Base-by-base conservation (phyloP, 2,329 filamentous ascomycete species). In the Ophiostoma perfectum region DNA sequence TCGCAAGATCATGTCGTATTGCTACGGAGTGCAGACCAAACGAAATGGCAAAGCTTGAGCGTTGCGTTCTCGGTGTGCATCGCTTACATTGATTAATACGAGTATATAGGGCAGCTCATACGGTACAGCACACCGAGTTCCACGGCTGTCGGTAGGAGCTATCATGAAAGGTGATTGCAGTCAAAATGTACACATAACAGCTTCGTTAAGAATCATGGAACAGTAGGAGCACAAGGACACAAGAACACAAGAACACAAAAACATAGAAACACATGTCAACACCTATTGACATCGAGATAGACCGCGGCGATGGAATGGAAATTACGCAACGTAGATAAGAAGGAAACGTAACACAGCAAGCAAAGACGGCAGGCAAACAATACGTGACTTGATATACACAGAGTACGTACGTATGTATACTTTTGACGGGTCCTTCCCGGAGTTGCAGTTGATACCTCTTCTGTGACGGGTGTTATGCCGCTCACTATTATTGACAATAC, bases 231-330 rank as follows among this genome's bases (percentile, higher is more conserved):
- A 27, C 27, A 27, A 27, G 27, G 27, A 27, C 2, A 27, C 27
- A 27, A 27, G 27, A 27, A 27, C 2, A 27, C 27, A 27, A 27
- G 27, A 27, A 27, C 27, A 27, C 27, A 27, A 27, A 27, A 27
- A 1, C 27, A 27, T 27, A 27, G 27, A 2, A 27, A 8, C 49
- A 55, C 49, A 55, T 55, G 49, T 11, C 49, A 55, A 18, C 49
- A 5, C 8, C 27, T 27, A 27, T 27, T 27, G 27, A 27, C 27
- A 27, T 27, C 27, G 27, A 27, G 2, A 38, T 60, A 27, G 27
- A 60, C 55, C 55, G 55, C 55, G 55, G 55, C 55, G 27, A 16
- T 60, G 55, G 27, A 38, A 60, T 60, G 55, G 55, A 60, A 60
- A 55, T 55, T 55, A 55, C n/a, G 49, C 49, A 14, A 55, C n/a